Evolutionary conservation across 1,139 yeast genomes (phyloP).

Genomic region (Blastobotrys serpentis): DNA sequence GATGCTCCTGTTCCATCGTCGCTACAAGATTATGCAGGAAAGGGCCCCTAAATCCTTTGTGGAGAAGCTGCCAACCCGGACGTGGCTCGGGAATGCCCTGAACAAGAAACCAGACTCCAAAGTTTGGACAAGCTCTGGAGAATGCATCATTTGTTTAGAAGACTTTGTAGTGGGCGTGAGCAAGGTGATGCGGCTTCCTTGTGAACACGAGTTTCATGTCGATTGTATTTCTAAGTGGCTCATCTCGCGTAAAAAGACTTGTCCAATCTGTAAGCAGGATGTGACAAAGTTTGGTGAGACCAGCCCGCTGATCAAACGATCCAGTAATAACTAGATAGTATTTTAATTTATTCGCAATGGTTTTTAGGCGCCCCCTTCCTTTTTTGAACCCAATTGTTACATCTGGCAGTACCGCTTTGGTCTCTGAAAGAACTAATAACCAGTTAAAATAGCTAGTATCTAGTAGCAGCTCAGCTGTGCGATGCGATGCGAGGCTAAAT

Average conservation of each 20-base stretch:
- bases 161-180: conserved; percentile 39
- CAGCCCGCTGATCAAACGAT: conserved; percentile 24
- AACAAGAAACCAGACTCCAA: conserved; percentile 11
- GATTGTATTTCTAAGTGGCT: conserved; percentile 45
- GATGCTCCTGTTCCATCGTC: conserved; percentile 39
- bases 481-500: too few relatives aligned
- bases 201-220: conserved; percentile 46
- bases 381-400: too few relatives aligned
- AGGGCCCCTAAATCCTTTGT: conserved; percentile 42
- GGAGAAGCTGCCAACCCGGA: conserved; percentile 39
- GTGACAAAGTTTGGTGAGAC: conserved; percentile 24
- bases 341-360: conserved; percentile 2
- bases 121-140: conserved; percentile 40
- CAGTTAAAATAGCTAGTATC: too few relatives aligned
- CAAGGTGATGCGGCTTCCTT: conserved; percentile 43
- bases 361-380: background rate
- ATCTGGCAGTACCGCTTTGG: too few relatives aligned
- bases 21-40: conserved; percentile 37
- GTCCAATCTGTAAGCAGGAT: conserved; percentile 25
- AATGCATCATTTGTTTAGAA: conserved; percentile 46
- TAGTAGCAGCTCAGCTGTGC: too few relatives aligned
- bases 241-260: conserved; percentile 36
- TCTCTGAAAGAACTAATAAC: too few relatives aligned
- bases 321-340: background rate
- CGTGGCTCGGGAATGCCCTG: conserved; percentile 31